Evolutionary conservation across 495 filamentous ascomycete species (phyloP).

Genomic region (Aspergillus haitiensis): DNA sequence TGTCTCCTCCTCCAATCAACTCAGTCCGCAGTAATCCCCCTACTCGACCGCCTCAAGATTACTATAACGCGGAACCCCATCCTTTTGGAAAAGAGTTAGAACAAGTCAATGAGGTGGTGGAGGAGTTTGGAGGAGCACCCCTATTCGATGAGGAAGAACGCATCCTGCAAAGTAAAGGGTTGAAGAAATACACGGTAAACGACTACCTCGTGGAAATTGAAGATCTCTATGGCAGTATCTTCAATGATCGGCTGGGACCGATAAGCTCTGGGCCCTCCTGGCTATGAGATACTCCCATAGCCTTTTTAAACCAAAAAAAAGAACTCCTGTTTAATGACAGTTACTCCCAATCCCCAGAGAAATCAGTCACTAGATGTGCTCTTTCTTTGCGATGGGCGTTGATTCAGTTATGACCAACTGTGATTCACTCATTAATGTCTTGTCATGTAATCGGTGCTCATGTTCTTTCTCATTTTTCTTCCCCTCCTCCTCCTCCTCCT

Average conservation of each 20-base stretch:
- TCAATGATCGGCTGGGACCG: constrained; percentile 47
- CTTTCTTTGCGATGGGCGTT: constrained; percentile 1
- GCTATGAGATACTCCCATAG: constrained; percentile 35
- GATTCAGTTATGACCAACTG: constrained; percentile 27
- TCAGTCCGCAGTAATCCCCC: constrained; percentile 37
- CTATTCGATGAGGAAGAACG: constrained; percentile 72
- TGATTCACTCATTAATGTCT: constrained; percentile 28
- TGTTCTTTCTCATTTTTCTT: constrained; percentile 13
- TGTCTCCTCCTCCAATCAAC: constrained; percentile 43
- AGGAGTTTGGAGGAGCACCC: constrained; percentile 72
- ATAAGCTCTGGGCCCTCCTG: constrained; percentile 36
- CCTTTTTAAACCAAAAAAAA: not conserved
- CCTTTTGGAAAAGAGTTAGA: constrained; percentile 54
- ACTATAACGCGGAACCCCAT: constrained; percentile 47
- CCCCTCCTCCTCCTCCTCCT: constrained; percentile 11
- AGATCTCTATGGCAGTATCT: constrained; percentile 58
- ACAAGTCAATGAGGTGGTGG: constrained; percentile 67
- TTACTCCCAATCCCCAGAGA: constrained; percentile 1
- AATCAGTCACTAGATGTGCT: constrained; percentile 28
- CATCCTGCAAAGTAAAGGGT: constrained; percentile 61
- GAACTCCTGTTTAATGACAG: not conserved
- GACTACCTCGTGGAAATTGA: constrained; percentile 86
- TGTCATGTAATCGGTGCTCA: constrained; percentile 8
- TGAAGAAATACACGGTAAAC: constrained; percentile 71
- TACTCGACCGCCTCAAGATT: constrained; percentile 42